Base-by-base conservation (phyloP, 1,139 yeast species). In the Suhomyces maxii region DNA sequence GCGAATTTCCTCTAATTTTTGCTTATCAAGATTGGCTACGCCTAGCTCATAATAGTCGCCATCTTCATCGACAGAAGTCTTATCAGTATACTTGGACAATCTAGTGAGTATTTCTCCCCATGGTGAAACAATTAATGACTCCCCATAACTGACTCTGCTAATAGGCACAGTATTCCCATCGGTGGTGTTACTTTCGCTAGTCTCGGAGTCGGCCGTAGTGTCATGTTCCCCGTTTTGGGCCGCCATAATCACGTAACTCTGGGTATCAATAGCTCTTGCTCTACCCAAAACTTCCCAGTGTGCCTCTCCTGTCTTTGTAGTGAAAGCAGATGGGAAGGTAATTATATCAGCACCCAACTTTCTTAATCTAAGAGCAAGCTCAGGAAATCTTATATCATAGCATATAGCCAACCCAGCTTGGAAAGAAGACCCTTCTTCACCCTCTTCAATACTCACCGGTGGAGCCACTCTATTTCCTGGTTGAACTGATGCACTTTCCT, bases 361-460 rank as follows among this genome's bases (percentile, higher is more conserved):
- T 36, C 97, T 73, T 37, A 89, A 69, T 38, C 82, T 64, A 33
- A 86, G 60, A 2, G 93, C 83, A 42, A 86, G 68, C 62, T 91
- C 97, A 0, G 97, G 97, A 63, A 91, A 91, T 53, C 98, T 71
- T 36, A 93, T 80, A 63, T 89, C 97, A 60, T 89, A 90, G 64
- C 97, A 90, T 34, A 89, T 86, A 1, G 85, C 89, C 10, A 82
- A 68, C 0, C 97, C 97, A 62, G 79, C 59, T 42, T 76, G 77
- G 41, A 91, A 95, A 2, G 40, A 32, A 9, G 31, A 11, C n/a
- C 11, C 9, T 28, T 11, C 31, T 0, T 75, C 71, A 0, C 84
- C 78, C 0, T 85, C 73, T 3, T 34, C 36, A 4, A 39, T 26
- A 7, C 57, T 42, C 47, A 89, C 80, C 0, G 96, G 95, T 10